Evolutionary conservation across 179 eudicot species (phyloP), one percentile per base, ranked within the genome.

Genomic region (Beta lomatogona): DNA sequence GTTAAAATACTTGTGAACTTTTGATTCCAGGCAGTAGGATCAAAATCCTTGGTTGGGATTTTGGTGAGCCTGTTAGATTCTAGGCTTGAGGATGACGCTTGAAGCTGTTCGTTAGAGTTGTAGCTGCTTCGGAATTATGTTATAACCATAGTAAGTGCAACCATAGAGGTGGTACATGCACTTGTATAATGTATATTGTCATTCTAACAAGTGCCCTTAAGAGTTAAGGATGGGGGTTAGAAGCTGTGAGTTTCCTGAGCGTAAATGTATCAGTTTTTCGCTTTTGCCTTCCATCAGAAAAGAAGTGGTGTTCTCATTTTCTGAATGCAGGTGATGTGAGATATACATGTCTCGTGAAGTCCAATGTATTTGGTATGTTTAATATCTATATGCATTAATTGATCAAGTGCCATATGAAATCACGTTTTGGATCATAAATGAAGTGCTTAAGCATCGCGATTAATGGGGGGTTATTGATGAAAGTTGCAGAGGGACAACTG

Each of bases 1-100:
- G 67, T 48, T 36, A 31, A 15, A 46, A 41, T 65, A 46, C 50
- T n/a, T 41, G 79, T 66, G 80, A 25, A 79, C 65, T 75, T 58
- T 55, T 72, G 16, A 66, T 15, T 65, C n/a, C 72, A 65, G 76
- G 71, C 13, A 10, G 65, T 55, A 71, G 83, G 64, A 60, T 70
- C 12, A 31, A 69, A 52, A 76, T 80, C 68, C 63, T 65, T 75
- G 46, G 68, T 19, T 28, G 13, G 77, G 77, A n/a, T 57, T 54
- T 60, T 44, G 61, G 46, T 70, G 61, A 54, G 5, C 16, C 50
- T 61, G 52, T 72, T 44, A 28, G 21, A 79, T 21, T 53, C 58
- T 25, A 73, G 74, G 13, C 21, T 21, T 21, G 44, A 54, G 31
- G 63, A 52, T 16, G 59, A 66, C 7, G 61, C 22, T 22, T 46